These are phyloP conservation scores for Chamaecyparis obtusa DNA, from an alignment of 75 land plant species.

Conservation along the genomic window DNA sequence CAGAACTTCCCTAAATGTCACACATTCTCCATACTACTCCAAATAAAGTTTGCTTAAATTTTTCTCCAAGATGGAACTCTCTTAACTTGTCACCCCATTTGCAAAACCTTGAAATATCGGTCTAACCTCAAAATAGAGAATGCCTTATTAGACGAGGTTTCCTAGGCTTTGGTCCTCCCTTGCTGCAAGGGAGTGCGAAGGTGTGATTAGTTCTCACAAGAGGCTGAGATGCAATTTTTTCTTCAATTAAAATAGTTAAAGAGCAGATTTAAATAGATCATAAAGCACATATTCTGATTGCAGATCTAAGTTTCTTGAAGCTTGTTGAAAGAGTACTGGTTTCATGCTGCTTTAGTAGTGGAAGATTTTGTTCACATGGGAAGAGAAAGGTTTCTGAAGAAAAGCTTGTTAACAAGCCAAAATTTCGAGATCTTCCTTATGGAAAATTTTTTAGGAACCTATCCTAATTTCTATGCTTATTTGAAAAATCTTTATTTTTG, in stretches of 20 bases:
- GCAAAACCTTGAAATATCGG: no score
- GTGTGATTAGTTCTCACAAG: neutral
- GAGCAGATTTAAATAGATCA: neutral
- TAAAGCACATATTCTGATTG: neutral
- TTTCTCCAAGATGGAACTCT: no score
- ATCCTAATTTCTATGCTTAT: neutral
- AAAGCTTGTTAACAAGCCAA: neutral
- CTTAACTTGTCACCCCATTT: no score
- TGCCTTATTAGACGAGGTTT: no score
- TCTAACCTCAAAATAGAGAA: no score
- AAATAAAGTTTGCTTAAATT: no score
- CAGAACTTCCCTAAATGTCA: no score
- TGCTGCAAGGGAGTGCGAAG: neutral
- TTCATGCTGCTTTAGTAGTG: neutral
- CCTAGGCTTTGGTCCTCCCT: neutral
- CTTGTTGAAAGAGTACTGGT: neutral
- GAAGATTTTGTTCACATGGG: neutral
- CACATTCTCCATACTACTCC: no score
- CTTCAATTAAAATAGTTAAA: neutral
- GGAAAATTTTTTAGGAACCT: neutral
- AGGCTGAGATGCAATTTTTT: neutral
- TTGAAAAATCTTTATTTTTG: neutral
- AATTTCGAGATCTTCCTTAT: neutral
- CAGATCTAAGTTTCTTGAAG: neutral
- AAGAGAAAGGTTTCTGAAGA: no score